Evolutionary conservation across 345 rosid species (phyloP).

Genomic region (Passiflora organensis): DNA sequence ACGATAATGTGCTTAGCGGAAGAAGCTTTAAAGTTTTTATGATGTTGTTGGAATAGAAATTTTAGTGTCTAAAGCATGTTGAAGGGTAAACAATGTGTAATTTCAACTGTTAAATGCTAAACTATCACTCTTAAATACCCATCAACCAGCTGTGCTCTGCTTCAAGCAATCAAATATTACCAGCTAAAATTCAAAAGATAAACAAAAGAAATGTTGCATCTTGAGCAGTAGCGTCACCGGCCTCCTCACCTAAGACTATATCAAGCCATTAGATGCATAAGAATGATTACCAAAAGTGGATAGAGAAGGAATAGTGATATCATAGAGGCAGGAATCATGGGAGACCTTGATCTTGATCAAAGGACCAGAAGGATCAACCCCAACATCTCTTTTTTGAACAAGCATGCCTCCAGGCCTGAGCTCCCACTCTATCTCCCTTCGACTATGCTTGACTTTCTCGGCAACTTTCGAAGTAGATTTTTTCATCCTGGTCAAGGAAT

Average conservation of each 20-base stretch:
- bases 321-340: conserved; percentile 33
- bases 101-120: background rate
- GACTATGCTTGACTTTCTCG: conserved; percentile 10
- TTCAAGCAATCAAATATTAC: background rate
- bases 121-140: background rate
- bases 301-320: conserved; percentile 31
- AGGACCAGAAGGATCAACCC: conserved; percentile 24
- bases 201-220: background rate
- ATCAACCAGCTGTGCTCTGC: background rate
- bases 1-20: no score
- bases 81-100: no score
- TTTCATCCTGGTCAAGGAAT: conserved; percentile 26
- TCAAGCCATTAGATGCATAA: background rate
- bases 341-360: conserved; percentile 44
- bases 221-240: background rate
- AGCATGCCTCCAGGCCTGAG: conserved; percentile 54
- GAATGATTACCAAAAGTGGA: conserved; percentile 39
- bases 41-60: no score
- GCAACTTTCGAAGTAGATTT: conserved; percentile 25
- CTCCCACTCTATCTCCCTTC: conserved; percentile 45
- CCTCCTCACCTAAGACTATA: background rate
- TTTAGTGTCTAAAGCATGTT: no score
- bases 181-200: background rate
- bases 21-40: no score
- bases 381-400: conserved; percentile 41